Conservation (phyloP, 768 basidiomycete genomes). For the Tricholoma saponaceum region DNA sequence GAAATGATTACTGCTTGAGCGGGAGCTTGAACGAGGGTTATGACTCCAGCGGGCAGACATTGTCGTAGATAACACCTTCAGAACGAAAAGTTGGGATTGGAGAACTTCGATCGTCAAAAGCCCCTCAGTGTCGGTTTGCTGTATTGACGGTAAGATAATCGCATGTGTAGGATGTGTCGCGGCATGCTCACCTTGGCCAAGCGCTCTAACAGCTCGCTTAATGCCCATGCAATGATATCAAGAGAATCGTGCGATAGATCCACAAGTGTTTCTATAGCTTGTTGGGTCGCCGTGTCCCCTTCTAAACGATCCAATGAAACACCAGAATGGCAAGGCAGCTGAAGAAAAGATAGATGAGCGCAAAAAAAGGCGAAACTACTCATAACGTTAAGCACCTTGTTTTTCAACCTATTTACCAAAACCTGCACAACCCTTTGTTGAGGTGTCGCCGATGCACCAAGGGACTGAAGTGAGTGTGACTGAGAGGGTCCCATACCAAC, state of each 20-base stretch:
- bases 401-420: slow-evolving; percentile 74
- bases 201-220: slow-evolving; percentile 75
- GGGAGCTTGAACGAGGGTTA: slow-evolving; percentile 39
- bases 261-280: slow-evolving; percentile 76
- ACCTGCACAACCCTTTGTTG: slow-evolving; percentile 82
- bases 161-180: background rate
- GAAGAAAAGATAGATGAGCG: background rate
- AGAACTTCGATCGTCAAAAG: slow-evolving; percentile 63
- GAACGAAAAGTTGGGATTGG: slow-evolving; percentile 82
- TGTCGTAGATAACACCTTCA: slow-evolving; percentile 75
- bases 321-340: slow-evolving; percentile 89
- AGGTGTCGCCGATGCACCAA: slow-evolving; percentile 44
- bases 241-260: slow-evolving; percentile 74
- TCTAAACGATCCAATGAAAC: slow-evolving; percentile 69
- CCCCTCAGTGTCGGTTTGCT: slow-evolving; percentile 54
- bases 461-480: slow-evolving; percentile 30
- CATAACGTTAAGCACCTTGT: slow-evolving; percentile 52
- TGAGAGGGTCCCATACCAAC: slow-evolving; percentile 15
- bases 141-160: slow-evolving; percentile 5
- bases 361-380: background rate
- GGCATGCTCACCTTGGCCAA: slow-evolving; percentile 57
- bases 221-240: slow-evolving; percentile 74
- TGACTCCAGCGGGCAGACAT: slow-evolving; percentile 75
- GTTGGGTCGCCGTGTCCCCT: slow-evolving; percentile 67
- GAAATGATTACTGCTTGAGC: slow-evolving; percentile 33